Percentiles rank a stretch among this genome's conserved stretches.
Evolutionary conservation across 805 yeast genomes (phyloP).

Genomic region (Candida gorgasii): DNA sequence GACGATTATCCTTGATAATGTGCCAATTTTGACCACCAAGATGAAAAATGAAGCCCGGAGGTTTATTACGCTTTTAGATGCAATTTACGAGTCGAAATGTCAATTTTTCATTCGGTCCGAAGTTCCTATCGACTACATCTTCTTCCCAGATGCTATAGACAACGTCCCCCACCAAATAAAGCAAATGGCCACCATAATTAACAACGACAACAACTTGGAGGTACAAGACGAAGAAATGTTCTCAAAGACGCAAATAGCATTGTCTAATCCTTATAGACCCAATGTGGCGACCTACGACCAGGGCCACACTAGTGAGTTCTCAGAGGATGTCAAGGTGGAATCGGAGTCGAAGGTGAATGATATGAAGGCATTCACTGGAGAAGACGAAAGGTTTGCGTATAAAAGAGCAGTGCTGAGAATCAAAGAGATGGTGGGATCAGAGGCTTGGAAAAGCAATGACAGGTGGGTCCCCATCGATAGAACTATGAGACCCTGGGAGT

Average conservation of each 20-base stretch:
- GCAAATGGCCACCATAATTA: slow-evolving; percentile 19
- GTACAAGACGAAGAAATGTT: slow-evolving; percentile 72
- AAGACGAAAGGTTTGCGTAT: slow-evolving; percentile 74
- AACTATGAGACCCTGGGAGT: slow-evolving; percentile 60
- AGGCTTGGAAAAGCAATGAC: slow-evolving; percentile 47
- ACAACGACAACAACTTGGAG: slow-evolving; percentile 34
- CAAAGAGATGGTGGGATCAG: slow-evolving; percentile 56
- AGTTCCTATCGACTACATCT: slow-evolving; percentile 50
- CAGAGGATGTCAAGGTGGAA: slow-evolving; percentile 13
- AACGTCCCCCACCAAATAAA: slow-evolving; percentile 15
- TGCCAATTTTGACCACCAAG: slow-evolving; percentile 57
- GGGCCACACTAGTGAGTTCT: slow-evolving; percentile 29
- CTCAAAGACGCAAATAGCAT: slow-evolving; percentile 59
- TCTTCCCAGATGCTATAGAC: slow-evolving; percentile 54
- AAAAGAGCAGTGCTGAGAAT: slow-evolving; percentile 69
- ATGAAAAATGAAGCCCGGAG: slow-evolving; percentile 70
- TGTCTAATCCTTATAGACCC: slow-evolving; percentile 67
- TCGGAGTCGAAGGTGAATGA: slow-evolving; percentile 35
- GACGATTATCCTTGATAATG: slow-evolving; percentile 57
- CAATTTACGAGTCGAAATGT: slow-evolving; percentile 67
- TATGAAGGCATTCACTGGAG: slow-evolving; percentile 65
- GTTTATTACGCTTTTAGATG: slow-evolving; percentile 66
- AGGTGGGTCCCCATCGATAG: slow-evolving; percentile 58
- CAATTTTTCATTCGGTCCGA: slow-evolving; percentile 55
- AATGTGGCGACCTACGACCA: slow-evolving; percentile 65